Conservation (phyloP, 225 moss, liverwort and hornwort species). For the Physcomitrellopsis africana region DNA sequence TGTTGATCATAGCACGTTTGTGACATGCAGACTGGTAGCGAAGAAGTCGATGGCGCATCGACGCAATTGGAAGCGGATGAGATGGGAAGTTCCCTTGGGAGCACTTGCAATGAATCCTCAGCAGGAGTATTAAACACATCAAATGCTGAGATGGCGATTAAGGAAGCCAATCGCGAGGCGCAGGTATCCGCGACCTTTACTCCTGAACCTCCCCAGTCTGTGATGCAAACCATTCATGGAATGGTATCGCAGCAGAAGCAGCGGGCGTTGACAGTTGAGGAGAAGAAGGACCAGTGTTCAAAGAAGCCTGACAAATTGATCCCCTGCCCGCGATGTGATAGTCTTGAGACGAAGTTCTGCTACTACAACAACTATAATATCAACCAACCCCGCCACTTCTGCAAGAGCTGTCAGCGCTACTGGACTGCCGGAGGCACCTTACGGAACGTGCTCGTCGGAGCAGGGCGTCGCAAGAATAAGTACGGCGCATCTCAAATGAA, state of each 20-base stretch:
- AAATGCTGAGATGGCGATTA: neutral
- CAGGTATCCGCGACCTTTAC: no score
- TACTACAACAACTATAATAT: no score
- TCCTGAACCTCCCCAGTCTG: no score
- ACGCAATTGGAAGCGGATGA: constrained; percentile 11
- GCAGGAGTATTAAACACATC: neutral
- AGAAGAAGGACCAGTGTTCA: neutral
- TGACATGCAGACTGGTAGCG: constrained; percentile 14
- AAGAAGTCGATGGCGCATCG: constrained; percentile 20
- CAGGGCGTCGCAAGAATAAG: neutral
- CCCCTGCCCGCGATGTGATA: constrained; percentile 16
- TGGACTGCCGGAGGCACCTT: no score
- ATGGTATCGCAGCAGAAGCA: no score
- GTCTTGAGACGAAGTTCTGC: neutral
- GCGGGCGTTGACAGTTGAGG: no score
- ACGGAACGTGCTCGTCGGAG: no score
- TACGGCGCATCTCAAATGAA: constrained; percentile 2
- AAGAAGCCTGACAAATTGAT: constrained; percentile 15
- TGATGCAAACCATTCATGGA: no score
- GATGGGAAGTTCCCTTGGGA: neutral
- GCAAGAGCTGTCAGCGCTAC: no score
- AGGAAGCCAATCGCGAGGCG: neutral
- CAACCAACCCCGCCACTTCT: no score
- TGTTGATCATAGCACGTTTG: neutral
- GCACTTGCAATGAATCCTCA: neutral